phyloP scores from a whole-genome alignment of 2,329 filamentous ascomycete genomes.

The Colletotrichum sp. region DNA sequence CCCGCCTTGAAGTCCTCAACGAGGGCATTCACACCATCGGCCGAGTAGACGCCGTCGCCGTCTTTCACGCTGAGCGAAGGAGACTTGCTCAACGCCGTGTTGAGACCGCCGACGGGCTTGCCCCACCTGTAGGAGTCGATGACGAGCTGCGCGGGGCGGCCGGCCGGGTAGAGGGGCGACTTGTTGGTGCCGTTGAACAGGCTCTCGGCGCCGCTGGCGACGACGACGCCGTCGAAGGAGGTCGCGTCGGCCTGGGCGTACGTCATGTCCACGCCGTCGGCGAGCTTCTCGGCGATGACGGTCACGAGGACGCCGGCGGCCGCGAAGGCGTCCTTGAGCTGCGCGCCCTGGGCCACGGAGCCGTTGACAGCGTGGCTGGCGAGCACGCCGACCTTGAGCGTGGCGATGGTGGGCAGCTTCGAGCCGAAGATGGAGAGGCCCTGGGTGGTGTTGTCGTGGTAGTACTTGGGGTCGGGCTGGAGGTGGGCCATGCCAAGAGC shows the following conservation, averaged over 20 bases:
- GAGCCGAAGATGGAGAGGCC: constrained; percentile 64
- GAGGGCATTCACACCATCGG: constrained; percentile 38
- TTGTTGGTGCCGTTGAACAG: constrained; percentile 50
- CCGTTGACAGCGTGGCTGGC: constrained; percentile 43
- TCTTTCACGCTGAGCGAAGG: constrained; percentile 40
- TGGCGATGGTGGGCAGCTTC: constrained; percentile 63
- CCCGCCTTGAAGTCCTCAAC: constrained; percentile 58
- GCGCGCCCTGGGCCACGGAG: constrained; percentile 52
- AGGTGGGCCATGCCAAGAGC: constrained; percentile 66
- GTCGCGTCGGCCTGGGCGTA: constrained; percentile 69
- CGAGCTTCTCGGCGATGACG: constrained; percentile 65
- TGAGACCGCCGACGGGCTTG: constrained; percentile 70
- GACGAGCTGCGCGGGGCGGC: constrained; percentile 67
- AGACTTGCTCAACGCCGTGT: constrained; percentile 32
- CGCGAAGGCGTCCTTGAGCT: constrained; percentile 53
- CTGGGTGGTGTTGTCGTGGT: constrained; percentile 70
- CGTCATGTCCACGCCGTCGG: constrained; percentile 60
- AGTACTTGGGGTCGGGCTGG: constrained; percentile 64
- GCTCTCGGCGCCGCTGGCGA: constrained; percentile 55
- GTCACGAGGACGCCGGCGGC: constrained; percentile 58
- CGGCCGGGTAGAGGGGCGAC: constrained; percentile 65
- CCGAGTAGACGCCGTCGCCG: constrained; percentile 46
- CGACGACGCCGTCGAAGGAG: constrained; percentile 66
- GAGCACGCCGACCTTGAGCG: constrained; percentile 68
- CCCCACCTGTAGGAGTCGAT: constrained; percentile 69